Conservation (phyloP, 352 stramenopile genomes). For the Pythium brassicae region DNA sequence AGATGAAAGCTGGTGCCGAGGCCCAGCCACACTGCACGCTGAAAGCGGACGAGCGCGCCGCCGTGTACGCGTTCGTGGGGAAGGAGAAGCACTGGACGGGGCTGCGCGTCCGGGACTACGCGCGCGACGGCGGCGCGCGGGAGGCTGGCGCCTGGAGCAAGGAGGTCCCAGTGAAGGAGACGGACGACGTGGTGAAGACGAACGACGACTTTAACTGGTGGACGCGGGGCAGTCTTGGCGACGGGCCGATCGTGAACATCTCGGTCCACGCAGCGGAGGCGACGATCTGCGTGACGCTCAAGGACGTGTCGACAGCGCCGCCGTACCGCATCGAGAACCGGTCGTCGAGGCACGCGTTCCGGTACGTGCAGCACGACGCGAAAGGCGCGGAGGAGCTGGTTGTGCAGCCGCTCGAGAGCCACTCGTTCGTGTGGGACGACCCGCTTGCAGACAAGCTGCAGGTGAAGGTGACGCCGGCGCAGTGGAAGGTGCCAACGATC, state of each 20-base stretch:
- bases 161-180: constrained; percentile 30
- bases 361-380: constrained; percentile 64
- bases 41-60: constrained; percentile 43
- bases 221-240: constrained; percentile 62
- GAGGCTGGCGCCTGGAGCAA: constrained; percentile 60
- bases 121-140: constrained; percentile 28
- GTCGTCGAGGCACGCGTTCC: constrained; percentile 61
- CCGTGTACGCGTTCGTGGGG: constrained; percentile 66
- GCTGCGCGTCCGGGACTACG: constrained; percentile 61
- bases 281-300: constrained; percentile 67
- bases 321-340: constrained; percentile 86
- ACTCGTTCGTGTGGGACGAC: constrained; percentile 83
- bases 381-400: constrained; percentile 64
- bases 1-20: constrained; percentile 16
- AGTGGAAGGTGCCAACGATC: constrained; percentile 66
- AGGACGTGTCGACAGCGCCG: constrained; percentile 60
- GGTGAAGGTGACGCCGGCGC: constrained; percentile 52
- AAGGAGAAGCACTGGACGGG: constrained; percentile 69
- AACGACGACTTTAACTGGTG: constrained; percentile 52
- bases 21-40: constrained; percentile 37
- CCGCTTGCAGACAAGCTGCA: constrained; percentile 45
- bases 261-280: constrained; percentile 53
- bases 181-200: constrained; percentile 30
- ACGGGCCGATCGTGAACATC: constrained; percentile 71
- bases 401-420: constrained; percentile 58